Base-by-base conservation (phyloP, 805 yeast species). In the Starmerella kuoi region DNA sequence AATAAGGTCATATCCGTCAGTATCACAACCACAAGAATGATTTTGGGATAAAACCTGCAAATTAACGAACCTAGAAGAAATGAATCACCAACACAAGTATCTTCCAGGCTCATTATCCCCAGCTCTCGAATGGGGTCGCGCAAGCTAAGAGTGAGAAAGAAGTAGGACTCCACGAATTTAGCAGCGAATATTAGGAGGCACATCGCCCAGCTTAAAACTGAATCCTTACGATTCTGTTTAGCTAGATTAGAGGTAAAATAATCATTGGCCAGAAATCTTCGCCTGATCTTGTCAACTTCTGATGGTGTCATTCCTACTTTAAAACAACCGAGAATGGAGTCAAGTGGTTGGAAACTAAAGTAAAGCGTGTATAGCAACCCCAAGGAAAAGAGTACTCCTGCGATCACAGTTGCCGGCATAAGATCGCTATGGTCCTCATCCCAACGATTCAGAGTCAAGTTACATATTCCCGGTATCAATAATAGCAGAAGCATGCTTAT, bases 121-220 rank as follows among this genome's bases (percentile, higher is more conserved):
- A 83, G 63, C 47, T 79, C 88, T 41, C 87, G 63, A 3, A 82
- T 66, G 0, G 93, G 86, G 49, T 79, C 91, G 44, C 76, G 69
- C 42, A 82, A 61, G 2, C 91, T 78, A 37, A 80, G 61, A 0
- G 87, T 77, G 48, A 83, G 62, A 52, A 80, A 83, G 59, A 79
- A 80, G 58, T 83, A 83, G 0, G 93, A 82, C 57, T 83, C 94
- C 19, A 74, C 56, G 49, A 77, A 75, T 55, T 83, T 83, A 2
- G 82, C 76, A 6, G 68, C 49, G 50, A 81, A 80, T 0, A 83
- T 79, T 1, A 74, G 69, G 18, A 72, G 31, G 86, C 93, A 80
- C 44, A 83, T 60, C 0, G 80, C 77, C 55, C 71, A 68, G 0
- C 93, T 82, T 3, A 84, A 72, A 44, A 75, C 61, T 35, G 63